Base-by-base conservation (phyloP, 305 asterid genomes). In the Rubia peregrina region DNA sequence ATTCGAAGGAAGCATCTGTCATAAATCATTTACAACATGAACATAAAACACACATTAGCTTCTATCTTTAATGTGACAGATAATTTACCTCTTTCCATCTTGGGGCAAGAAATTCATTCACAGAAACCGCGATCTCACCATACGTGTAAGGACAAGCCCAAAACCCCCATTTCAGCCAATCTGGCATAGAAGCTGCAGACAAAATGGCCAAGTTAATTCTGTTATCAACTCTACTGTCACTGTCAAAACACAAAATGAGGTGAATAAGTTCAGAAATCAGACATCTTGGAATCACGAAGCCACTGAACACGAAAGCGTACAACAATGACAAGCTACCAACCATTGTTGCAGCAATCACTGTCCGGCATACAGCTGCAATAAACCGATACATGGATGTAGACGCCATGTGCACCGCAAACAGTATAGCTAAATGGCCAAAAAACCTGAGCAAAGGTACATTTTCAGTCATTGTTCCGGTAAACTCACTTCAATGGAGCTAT, bases 271-370 rank as follows among this genome's bases (percentile, higher is more conserved):
- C 7, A 61, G 46, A 36, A 60, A 43, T 56, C 93, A 82, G 79
- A 89, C 98, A 70, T 77, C 78, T 77, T 74, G 97, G 96, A 72
- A 92, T 87, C 56, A 88, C 10, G 79, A 92, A 90, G 75, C 98
- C 98, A 46, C 95, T 68, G 75, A 88, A 92, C 42, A 80, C 36
- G 72, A 87, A 67, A 68, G 80, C 66, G 70, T 85, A 83, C 57
- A 88, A 30, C 70, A 86, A 40, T n/a, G 83, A 76, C 71, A 88
- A 61, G 82, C 82, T 76, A 49, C 89, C 90, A 67, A 86, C 93
- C 17, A 80, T 76, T 24, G 91, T 74, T 14, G 96, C 65, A 22
- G 82, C 83, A 82, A 86, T 91, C 67, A 80, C 67, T 57, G 80
- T 83, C 73, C 78, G 89, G 74, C 77, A 81, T 40, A 84, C 75